Conservation (phyloP, 108 stramenopile genomes). For the Aureococcus anophagefferens region DNA sequence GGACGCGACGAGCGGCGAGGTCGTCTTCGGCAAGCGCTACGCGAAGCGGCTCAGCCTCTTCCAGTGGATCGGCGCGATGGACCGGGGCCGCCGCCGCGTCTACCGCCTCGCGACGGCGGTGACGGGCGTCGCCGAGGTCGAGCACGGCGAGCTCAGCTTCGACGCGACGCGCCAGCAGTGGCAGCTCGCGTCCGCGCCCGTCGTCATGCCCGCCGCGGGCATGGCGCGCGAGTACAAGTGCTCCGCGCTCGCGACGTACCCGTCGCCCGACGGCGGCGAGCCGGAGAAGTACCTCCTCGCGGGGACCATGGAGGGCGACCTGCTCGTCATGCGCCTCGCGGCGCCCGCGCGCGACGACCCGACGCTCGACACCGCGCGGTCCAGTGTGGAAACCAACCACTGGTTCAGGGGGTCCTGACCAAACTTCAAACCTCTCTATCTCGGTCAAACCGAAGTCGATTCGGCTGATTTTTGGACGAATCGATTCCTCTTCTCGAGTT, state of each 20-base stretch:
- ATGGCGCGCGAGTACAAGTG: slow-evolving; percentile 21
- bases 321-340: slow-evolving; percentile 25
- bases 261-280: neutral
- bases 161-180: slow-evolving; percentile 34
- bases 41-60: slow-evolving; percentile 20
- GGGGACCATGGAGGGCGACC: slow-evolving; percentile 39
- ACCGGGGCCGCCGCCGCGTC: neutral
- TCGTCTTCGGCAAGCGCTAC: slow-evolving; percentile 29
- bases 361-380: too few relatives aligned
- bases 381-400: too few relatives aligned
- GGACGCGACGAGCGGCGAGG: slow-evolving; percentile 46
- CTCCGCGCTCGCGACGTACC: slow-evolving; percentile 5
- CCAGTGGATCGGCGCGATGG: slow-evolving; percentile 11
- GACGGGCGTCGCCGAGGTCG: slow-evolving; percentile 8
- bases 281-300: slow-evolving; percentile 21
- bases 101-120: slow-evolving; percentile 16
- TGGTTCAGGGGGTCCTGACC: too few relatives aligned
- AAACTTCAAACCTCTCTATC: too few relatives aligned
- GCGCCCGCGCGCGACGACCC: neutral
- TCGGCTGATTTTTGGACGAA: too few relatives aligned
- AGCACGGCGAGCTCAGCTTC: slow-evolving; percentile 24
- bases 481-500: too few relatives aligned
- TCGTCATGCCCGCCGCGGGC: slow-evolving; percentile 28
- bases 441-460: too few relatives aligned
- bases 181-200: slow-evolving; percentile 12